Base-by-base conservation (phyloP, 2,329 filamentous ascomycete species). In the Thyridium curvatum region DNA sequence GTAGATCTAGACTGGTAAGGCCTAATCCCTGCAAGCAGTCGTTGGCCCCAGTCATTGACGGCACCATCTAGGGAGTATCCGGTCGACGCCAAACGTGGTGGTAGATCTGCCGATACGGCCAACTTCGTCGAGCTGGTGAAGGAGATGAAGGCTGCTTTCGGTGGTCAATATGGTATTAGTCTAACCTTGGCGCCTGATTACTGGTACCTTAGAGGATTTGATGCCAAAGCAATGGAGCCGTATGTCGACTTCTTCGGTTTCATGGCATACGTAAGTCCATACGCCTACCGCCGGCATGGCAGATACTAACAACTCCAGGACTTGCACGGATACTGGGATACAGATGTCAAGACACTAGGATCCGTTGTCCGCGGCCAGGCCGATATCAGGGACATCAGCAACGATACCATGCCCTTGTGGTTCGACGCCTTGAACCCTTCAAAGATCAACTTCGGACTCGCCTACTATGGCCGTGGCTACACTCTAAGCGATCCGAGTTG, bases 401-500 rank as follows among this genome's bases (percentile, higher is more conserved):
- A 55, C 4, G 50, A 56, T 3, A 53, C 62, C 0, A 30, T 58
- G 0, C 61, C 64, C 0, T 41, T 74, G 0, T 72, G 64, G 65
- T 65, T 57, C 37, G 61, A 58, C 28, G 54, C 55, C 2, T 38
- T 73, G 0, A 43, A 62, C 32, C 58, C 63, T 0, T 33, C 37
- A 3, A 69, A 72, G 43, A 48, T 74, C 29, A 68, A 68, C 40
- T 47, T 74, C 3, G 71, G 71, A 1, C 39, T 72, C 1, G 67
- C 67, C 1, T 61, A 59, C 35, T 75, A 75, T 38, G 69, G 69
- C 0, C 55, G 69, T 5, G 60, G 65, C 2, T 72, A 65, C 34
- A 71, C 62, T 0, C 21, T 62, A 1, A 21, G 42, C 1, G 46
- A 54, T 15, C 42, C 50, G 2, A 44, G 16, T 30, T 64, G 59